These are phyloP conservation scores for Aegilops bicornis DNA, from an alignment of 176 grass and related monocot genomes.

Conservation along the genomic window DNA sequence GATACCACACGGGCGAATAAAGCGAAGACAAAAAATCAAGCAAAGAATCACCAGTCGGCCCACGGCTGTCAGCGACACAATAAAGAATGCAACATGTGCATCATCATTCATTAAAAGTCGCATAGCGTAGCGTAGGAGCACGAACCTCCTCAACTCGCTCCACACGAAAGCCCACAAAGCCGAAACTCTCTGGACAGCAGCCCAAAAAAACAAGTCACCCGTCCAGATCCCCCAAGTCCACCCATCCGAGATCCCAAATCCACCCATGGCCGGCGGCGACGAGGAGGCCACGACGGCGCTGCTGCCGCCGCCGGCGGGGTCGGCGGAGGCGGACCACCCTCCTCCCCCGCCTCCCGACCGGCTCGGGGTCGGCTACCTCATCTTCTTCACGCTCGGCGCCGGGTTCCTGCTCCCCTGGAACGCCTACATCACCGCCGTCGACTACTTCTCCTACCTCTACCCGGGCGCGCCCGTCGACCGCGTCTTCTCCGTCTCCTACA, in stretches of 20 bases:
- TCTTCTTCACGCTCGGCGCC: conserved; percentile 81
- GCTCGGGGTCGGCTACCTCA: conserved; percentile 56
- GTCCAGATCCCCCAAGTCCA: not conserved
- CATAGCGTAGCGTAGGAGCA: not conserved
- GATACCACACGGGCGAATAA: not conserved
- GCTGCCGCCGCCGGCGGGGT: conserved; percentile 26
- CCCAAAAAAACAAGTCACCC: not conserved
- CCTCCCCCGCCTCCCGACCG: conserved; percentile 40
- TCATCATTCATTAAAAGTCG: not conserved
- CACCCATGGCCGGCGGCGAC: conserved; percentile 43
- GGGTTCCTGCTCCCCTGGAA: conserved; percentile 97
- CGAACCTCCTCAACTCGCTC: not conserved
- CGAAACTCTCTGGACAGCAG: not conserved
- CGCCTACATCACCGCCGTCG: conserved; percentile 98
- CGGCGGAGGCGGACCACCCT: not conserved
- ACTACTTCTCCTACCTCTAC: conserved; percentile 98
- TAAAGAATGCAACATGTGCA: not conserved
- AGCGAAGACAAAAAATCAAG: not conserved
- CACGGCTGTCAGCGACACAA: not conserved
- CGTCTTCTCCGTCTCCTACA: conserved; percentile 87
- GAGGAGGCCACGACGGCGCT: conserved; percentile 23
- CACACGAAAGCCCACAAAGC: not conserved
- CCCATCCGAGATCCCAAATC: conserved; percentile 15
- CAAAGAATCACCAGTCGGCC: not conserved
- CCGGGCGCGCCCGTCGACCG: conserved; percentile 70